Evolutionary conservation across 2,329 filamentous ascomycete species (phyloP).

Genomic region (Nemania sp.): DNA sequence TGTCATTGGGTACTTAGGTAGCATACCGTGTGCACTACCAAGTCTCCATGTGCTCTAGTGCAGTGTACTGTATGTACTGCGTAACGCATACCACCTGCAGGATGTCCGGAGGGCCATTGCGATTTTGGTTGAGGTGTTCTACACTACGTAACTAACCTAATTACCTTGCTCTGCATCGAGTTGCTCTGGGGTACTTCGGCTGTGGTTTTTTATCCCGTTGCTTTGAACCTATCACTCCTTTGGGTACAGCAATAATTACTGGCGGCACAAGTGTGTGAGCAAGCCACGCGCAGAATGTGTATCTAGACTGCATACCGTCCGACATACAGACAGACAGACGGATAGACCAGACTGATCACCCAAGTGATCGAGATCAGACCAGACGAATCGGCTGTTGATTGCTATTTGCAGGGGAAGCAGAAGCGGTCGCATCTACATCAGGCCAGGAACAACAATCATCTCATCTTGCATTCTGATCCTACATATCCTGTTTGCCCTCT

Average conservation of each 20-base stretch:
- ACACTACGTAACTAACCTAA: no score
- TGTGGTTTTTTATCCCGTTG: background rate
- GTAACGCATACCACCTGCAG: slow-evolving; percentile 1
- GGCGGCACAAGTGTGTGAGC: background rate
- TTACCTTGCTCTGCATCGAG: background rate
- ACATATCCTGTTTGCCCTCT: background rate
- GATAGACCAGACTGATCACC: background rate
- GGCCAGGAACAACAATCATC: slow-evolving; percentile 11
- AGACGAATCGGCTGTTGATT: slow-evolving; percentile 4
- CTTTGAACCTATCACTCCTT: background rate
- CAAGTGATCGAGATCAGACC: background rate
- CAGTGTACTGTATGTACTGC: background rate
- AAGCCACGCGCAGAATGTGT: background rate
- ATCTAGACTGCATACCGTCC: background rate
- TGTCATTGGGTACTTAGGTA: background rate
- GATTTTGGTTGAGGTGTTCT: no score
- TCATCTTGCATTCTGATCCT: slow-evolving; percentile 10
- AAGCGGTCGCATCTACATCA: slow-evolving; percentile 5
- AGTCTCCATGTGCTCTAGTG: background rate
- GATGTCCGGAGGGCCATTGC: background rate
- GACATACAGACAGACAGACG: background rate
- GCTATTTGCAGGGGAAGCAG: slow-evolving; percentile 1
- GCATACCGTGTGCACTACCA: background rate
- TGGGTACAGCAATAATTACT: slow-evolving; percentile 2
- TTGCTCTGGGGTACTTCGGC: background rate